Evolutionary conservation across 805 yeast species (phyloP).

Genomic region (Pichia nakasei): DNA sequence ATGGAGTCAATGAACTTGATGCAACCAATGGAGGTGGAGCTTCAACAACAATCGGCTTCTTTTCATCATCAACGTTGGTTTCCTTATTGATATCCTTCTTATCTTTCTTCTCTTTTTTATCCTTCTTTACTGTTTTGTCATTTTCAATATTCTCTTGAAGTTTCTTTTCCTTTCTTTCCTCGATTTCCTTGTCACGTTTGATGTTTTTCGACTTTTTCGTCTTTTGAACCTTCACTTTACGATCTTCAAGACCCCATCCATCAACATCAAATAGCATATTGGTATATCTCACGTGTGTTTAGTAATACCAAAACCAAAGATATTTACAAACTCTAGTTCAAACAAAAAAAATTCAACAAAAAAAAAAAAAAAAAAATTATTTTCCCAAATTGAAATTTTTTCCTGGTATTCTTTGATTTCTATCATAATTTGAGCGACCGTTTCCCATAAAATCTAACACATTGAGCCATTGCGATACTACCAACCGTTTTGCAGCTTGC

Average conservation of each 20-base stretch:
- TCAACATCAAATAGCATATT: conserved; percentile 69
- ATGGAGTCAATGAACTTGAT: conserved; percentile 53
- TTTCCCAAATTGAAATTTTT: too few relatives aligned
- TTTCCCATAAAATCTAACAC: too few relatives aligned
- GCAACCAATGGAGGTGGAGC: conserved; percentile 12
- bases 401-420: too few relatives aligned
- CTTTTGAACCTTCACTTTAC: conserved; percentile 38
- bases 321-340: too few relatives aligned
- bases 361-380: too few relatives aligned
- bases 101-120: not conserved
- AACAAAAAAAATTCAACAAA: not conserved
- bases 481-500: too few relatives aligned
- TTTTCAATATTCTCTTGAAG: conserved; percentile 7
- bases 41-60: conserved; percentile 7
- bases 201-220: conserved; percentile 16
- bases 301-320: too few relatives aligned
- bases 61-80: conserved; percentile 4
- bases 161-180: conserved; percentile 10
- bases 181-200: conserved; percentile 3
- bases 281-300: too few relatives aligned
- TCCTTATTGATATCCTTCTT: not conserved
- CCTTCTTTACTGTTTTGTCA: conserved; percentile 4
- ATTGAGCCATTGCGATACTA: too few relatives aligned
- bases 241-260: conserved; percentile 66
- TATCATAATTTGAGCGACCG: too few relatives aligned